These are phyloP conservation scores for Teratosphaeria nubilosa DNA, from an alignment of 2,329 filamentous ascomycete genomes.

Conservation along the genomic window DNA sequence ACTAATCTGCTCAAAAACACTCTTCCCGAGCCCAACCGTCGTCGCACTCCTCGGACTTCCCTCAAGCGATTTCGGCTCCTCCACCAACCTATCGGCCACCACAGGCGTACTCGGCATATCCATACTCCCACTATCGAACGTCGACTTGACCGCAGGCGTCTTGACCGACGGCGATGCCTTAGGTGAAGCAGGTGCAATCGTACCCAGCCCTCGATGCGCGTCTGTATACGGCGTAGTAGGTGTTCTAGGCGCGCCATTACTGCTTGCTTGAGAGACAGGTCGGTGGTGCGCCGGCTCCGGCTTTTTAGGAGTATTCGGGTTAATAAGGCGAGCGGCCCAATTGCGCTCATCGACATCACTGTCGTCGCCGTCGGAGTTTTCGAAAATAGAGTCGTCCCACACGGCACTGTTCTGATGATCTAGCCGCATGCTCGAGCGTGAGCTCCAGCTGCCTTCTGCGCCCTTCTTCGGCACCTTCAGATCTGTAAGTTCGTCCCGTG, in stretches of 20 bases:
- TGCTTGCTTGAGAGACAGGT: neutral
- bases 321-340: constrained; percentile 19
- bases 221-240: constrained; percentile 14
- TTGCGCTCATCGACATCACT: constrained; percentile 31
- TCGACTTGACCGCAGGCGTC: constrained; percentile 1
- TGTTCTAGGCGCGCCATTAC: neutral
- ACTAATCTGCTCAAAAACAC: constrained; percentile 1
- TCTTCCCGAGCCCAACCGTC: constrained; percentile 22
- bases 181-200: constrained; percentile 10
- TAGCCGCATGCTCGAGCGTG: constrained; percentile 4
- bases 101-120: constrained; percentile 11
- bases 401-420: constrained; percentile 31
- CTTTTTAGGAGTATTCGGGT: constrained; percentile 16
- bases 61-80: constrained; percentile 17
- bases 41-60: constrained; percentile 11
- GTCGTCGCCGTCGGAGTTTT: constrained; percentile 35
- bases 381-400: constrained; percentile 42
- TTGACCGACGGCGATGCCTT: constrained; percentile 1
- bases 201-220: constrained; percentile 30
- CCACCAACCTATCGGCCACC: constrained; percentile 11
- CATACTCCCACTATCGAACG: neutral
- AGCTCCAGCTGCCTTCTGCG: constrained; percentile 15
- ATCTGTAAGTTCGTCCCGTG: constrained; percentile 30
- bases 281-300: constrained; percentile 13
- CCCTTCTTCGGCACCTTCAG: constrained; percentile 25